phyloP scores from a whole-genome alignment of 163 green algal genomes.

The Chloroidium sp. region DNA sequence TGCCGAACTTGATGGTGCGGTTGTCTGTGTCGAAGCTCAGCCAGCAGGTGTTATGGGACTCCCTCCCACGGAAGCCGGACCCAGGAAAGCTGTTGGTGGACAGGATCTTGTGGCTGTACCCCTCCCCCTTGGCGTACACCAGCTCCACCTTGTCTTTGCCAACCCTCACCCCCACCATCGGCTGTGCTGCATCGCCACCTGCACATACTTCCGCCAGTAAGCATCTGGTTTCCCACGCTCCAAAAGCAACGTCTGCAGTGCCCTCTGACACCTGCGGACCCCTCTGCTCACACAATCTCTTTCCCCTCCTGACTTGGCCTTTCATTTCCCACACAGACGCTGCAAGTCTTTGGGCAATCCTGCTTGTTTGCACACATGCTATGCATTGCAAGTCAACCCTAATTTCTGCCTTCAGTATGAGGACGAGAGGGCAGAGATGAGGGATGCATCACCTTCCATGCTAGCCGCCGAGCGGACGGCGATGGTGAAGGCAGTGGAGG shows the following conservation, averaged over 20 bases:
- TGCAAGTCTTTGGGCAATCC: not conserved
- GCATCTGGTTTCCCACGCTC: not conserved
- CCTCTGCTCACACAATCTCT: no score
- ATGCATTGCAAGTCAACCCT: no score
- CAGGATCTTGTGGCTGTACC: not conserved
- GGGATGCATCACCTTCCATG: no score
- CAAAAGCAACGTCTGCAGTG: no score
- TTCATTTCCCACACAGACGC: not conserved
- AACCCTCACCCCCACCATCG: not conserved
- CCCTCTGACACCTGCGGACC: not conserved
- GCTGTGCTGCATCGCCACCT: not conserved
- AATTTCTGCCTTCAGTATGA: no score
- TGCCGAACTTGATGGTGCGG: constrained; percentile 6
- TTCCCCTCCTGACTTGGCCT: no score
- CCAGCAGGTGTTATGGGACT: not conserved
- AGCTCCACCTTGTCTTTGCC: not conserved
- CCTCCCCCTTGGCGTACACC: not conserved
- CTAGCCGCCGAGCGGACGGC: not conserved
- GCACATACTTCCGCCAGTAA: not conserved
- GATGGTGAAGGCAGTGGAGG: not conserved
- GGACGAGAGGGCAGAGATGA: no score
- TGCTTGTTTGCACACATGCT: not conserved
- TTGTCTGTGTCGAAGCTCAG: constrained; percentile 6
- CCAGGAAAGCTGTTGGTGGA: not conserved
- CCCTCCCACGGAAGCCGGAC: not conserved